Base-by-base conservation (phyloP, 2,329 filamentous ascomycete species). In the Rhynchosporium graminicola region DNA sequence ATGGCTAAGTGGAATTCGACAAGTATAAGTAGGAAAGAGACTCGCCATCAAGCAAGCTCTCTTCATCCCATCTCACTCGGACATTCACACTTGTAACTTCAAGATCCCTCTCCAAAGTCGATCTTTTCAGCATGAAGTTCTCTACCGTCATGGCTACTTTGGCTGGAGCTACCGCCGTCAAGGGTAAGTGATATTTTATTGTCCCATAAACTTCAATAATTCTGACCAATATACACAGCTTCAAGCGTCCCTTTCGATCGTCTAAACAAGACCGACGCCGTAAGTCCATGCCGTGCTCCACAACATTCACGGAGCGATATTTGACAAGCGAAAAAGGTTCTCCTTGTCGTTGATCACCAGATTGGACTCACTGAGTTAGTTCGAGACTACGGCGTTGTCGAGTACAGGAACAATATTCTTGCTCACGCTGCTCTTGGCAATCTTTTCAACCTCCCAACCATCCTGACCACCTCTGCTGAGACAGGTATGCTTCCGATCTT, bases 381-480 rank as follows among this genome's bases (percentile, higher is more conserved):
- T 43, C 82, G 87, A 45, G 90, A 93, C 76, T 90, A 83, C 71
- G 82, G 87, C 61, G 77, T 85, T 12, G 84, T 81, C 9, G 80
- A 87, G 42, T 92, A 84, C 79, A 81, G 83, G 64, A 83, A 88
- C 72, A 84, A 84, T 74, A 85, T 91, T 66, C 76, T 90, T 47
- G 88, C 86, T 0, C 89, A 91, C 68, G 83, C 88, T 20, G 82
- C 83, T 5, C 73, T 91, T 1, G 88, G 84, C 61, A 83, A 86
- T 59, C 76, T 86, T 60, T 92, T 92, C 71, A 76, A 87, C 70
- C 73, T 91, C 3, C 89, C 90, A 4, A 84, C 88, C 5, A 79
- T 93, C 63, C 74, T 92, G 78, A 89, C 87, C 9, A 89, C 86
- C 4, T 91, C 88, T 6, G 86, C 87, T 3, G 82, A 91, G 69